Evolutionary conservation across 257 asterid genomes (phyloP).

Genomic region (Solanum clarkiae): DNA sequence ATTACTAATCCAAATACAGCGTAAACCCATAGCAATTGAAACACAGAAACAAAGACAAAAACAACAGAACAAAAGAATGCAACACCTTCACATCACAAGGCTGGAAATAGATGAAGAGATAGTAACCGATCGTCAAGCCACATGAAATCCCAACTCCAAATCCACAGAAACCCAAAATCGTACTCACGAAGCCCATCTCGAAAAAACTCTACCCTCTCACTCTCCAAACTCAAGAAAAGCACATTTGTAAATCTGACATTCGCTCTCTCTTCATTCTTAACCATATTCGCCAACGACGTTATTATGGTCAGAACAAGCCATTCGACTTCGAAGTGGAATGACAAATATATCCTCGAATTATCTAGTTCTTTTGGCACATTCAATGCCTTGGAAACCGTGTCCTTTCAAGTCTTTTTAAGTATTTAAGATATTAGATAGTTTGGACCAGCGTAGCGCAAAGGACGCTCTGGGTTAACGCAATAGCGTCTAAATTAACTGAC

Average conservation of each 20-base stretch:
- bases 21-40: not conserved
- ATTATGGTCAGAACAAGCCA: not conserved
- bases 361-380: not conserved
- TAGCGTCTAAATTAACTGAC: not conserved
- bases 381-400: not conserved
- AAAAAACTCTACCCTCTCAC: not conserved
- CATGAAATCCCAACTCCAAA: conserved; percentile 72
- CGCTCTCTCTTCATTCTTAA: not conserved
- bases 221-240: not conserved
- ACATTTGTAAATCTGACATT: not conserved
- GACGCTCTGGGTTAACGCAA: not conserved
- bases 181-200: conserved; percentile 67
- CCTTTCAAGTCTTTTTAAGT: not conserved
- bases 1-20: not conserved
- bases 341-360: not conserved
- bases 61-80: not conserved
- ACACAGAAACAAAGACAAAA: not conserved
- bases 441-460: not conserved
- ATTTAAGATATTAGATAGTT: not conserved
- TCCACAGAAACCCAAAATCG: conserved; percentile 64
- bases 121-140: conserved; percentile 29
- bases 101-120: conserved; percentile 58
- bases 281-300: not conserved
- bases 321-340: not conserved
- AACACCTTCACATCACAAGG: conserved; percentile 77